These are phyloP conservation scores for Talaromyces piceae DNA, from an alignment of 2,329 filamentous ascomycete species.

Conservation along the genomic window DNA sequence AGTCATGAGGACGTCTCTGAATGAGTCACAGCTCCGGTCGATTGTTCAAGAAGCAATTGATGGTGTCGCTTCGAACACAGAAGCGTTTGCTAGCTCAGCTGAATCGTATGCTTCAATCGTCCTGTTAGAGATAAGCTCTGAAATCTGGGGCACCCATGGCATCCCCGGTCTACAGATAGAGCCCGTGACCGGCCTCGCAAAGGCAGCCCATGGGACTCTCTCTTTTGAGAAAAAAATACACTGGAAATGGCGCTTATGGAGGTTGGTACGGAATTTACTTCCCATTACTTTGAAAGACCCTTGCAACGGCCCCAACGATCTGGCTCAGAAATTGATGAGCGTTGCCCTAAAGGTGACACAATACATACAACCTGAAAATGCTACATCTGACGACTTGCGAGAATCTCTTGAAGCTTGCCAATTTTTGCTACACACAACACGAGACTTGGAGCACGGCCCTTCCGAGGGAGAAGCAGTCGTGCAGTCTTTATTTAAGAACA, in stretches of 20 bases:
- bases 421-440: conserved; percentile 21
- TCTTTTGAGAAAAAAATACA: conserved; percentile 21
- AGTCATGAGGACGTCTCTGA: conserved; percentile 25
- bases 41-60: conserved; percentile 25
- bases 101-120: conserved; percentile 29
- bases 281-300: conserved; percentile 21
- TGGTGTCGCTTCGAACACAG: conserved; percentile 22
- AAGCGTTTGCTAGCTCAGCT: conserved; percentile 20
- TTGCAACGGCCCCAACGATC: conserved; percentile 15
- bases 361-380: conserved; percentile 2
- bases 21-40: conserved; percentile 20
- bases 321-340: conserved; percentile 19
- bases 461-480: conserved; percentile 7
- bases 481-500: conserved; percentile 4
- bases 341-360: conserved; percentile 22
- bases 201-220: conserved; percentile 22
- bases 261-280: conserved; percentile 27
- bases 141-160: conserved; percentile 17
- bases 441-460: conserved; percentile 15
- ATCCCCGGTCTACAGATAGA: conserved; percentile 18
- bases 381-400: conserved; percentile 20
- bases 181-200: conserved; percentile 19
- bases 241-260: conserved; percentile 38
- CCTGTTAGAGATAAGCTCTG: conserved; percentile 29
- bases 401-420: conserved; percentile 33